phyloP scores from a whole-genome alignment of 2,329 filamentous ascomycete genomes.

The Biscogniauxia sp. region DNA sequence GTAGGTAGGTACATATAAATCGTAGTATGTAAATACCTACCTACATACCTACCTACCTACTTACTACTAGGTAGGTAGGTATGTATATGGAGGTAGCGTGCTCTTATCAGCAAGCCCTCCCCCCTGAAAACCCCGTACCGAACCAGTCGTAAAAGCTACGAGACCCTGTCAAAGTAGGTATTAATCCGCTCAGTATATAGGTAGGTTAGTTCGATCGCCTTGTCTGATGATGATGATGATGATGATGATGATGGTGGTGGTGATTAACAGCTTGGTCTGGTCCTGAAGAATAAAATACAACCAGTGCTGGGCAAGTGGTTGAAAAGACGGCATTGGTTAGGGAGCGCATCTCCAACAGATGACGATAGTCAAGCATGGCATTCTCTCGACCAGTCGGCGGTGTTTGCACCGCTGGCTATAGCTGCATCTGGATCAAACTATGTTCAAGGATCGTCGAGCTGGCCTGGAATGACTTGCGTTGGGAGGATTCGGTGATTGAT shows the following conservation, averaged over 20 bases:
- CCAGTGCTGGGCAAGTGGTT: not conserved
- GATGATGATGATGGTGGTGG: not conserved
- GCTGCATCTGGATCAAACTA: constrained; percentile 5
- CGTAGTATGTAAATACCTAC: not conserved
- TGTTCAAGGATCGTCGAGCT: constrained; percentile 16
- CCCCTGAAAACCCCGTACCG: not conserved
- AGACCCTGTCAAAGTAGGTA: not conserved
- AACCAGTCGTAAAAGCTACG: not conserved
- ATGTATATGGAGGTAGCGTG: not conserved
- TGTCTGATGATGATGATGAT: not conserved
- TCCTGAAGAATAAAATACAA: constrained; percentile 2
- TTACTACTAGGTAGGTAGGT: not conserved
- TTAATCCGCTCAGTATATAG: not conserved
- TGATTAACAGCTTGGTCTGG: not conserved
- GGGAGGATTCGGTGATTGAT: constrained; percentile 25
- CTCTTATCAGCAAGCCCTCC: not conserved
- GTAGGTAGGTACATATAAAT: not conserved
- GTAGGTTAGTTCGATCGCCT: not conserved
- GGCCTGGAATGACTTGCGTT: constrained; percentile 8
- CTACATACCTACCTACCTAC: too few relatives aligned
- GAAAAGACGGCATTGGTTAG: constrained; percentile 4
- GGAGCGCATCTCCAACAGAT: not conserved
- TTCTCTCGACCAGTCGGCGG: constrained; percentile 11
- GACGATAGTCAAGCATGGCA: constrained; percentile 8
- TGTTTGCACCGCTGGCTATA: constrained; percentile 7